A percentile compares a stretch with the other conserved stretches of the same genome.
Evolutionary conservation across 116 monocot species (phyloP).

Genomic region (Cymodocea nodosa): DNA sequence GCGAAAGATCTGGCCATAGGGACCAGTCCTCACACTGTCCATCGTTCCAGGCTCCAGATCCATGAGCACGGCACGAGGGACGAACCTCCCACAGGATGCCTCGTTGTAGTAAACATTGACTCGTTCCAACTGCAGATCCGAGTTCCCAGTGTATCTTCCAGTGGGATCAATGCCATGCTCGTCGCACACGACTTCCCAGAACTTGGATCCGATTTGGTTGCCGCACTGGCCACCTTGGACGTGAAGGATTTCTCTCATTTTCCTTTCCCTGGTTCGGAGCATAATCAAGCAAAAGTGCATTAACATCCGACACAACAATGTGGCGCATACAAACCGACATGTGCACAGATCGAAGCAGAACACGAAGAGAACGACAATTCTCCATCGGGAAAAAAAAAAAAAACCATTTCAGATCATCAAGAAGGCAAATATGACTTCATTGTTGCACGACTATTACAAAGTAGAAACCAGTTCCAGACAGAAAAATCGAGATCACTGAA

Average conservation of each 20-base stretch:
- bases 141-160: slow-evolving; percentile 16
- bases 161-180: slow-evolving; percentile 25
- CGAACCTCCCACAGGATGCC: slow-evolving; percentile 23
- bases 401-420: background rate
- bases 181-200: slow-evolving; percentile 31
- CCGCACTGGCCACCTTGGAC: slow-evolving; percentile 27
- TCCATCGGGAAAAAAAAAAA: background rate
- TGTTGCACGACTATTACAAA: too few species aligned
- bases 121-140: slow-evolving; percentile 20
- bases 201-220: slow-evolving; percentile 26
- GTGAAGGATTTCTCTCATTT: slow-evolving; percentile 25
- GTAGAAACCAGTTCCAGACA: too few species aligned
- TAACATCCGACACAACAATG: background rate
- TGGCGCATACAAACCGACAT: background rate
- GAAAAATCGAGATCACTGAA: too few species aligned
- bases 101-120: slow-evolving; percentile 27
- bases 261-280: background rate
- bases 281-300: background rate
- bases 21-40: slow-evolving; percentile 20
- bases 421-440: too few species aligned
- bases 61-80: slow-evolving; percentile 25
- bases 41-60: slow-evolving; percentile 26
- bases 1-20: slow-evolving; percentile 26
- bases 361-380: background rate
- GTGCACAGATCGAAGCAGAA: background rate